phyloP scores from a whole-genome alignment of 2,329 filamentous ascomycete species.

The Xylaria arbuscula region DNA sequence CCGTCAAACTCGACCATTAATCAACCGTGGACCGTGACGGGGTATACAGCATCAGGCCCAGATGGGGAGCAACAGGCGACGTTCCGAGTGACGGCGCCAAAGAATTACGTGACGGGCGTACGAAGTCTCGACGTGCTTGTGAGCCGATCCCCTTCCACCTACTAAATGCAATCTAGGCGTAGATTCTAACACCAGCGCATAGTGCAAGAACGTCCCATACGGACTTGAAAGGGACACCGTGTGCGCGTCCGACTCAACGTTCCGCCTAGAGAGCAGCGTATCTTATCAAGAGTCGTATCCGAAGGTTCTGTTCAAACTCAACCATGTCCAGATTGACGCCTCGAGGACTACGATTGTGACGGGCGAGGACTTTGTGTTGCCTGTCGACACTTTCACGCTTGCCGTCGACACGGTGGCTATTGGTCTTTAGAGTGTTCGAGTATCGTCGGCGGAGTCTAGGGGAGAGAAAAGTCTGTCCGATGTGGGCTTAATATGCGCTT shows the following conservation, averaged over 20 bases:
- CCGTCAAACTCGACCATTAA: conserved; percentile 23
- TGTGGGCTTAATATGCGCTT: conserved; percentile 13
- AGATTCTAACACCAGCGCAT: conserved; percentile 21
- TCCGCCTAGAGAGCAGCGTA: conserved; percentile 23
- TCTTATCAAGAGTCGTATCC: conserved; percentile 36
- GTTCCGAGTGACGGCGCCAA: conserved; percentile 32
- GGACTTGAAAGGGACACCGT: conserved; percentile 27
- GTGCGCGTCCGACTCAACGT: conserved; percentile 30
- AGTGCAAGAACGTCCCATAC: conserved; percentile 31
- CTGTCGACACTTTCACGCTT: conserved; percentile 23
- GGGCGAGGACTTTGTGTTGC: conserved; percentile 31
- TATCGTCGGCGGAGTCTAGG: conserved; percentile 6
- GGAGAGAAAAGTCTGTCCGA: conserved; percentile 6
- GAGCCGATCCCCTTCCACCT: conserved; percentile 10
- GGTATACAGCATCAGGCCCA: conserved; percentile 26
- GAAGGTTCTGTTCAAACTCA: conserved; percentile 30
- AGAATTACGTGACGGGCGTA: conserved; percentile 33
- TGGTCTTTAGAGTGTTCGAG: conserved; percentile 17
- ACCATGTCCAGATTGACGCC: conserved; percentile 30
- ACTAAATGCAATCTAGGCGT: conserved; percentile 13
- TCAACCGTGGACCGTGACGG: conserved; percentile 32
- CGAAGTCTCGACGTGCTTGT: conserved; percentile 33
- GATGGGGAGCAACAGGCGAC: conserved; percentile 28
- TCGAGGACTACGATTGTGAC: conserved; percentile 20
- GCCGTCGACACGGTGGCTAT: conserved; percentile 27